Conservation (phyloP, 2,329 filamentous ascomycete species). For the Boeremia lycopersici region DNA sequence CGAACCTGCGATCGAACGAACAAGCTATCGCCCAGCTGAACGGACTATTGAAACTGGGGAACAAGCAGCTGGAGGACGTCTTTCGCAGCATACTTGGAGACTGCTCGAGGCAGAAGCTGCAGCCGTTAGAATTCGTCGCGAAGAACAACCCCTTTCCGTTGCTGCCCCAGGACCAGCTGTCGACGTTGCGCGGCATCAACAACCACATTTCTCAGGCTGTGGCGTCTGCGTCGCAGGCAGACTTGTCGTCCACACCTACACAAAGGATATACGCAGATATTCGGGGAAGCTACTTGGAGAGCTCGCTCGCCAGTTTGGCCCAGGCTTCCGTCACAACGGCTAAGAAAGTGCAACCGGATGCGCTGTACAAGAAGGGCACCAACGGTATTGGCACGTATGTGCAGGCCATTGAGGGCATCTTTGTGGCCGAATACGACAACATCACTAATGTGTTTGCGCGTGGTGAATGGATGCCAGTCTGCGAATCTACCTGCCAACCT, state of each 20-base stretch:
- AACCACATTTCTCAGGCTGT: slow-evolving; percentile 71
- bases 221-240: slow-evolving; percentile 54
- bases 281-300: slow-evolving; percentile 82
- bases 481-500: slow-evolving; percentile 77
- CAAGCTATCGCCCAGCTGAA: slow-evolving; percentile 82
- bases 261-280: slow-evolving; percentile 84
- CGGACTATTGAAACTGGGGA: slow-evolving; percentile 77
- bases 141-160: slow-evolving; percentile 83
- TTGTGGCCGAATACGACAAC: slow-evolving; percentile 87
- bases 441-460: slow-evolving; percentile 84
- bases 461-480: slow-evolving; percentile 81
- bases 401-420: slow-evolving; percentile 83
- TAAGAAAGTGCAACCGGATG: slow-evolving; percentile 74
- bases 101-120: slow-evolving; percentile 74
- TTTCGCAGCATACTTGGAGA: slow-evolving; percentile 81
- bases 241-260: slow-evolving; percentile 67
- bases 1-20: slow-evolving; percentile 92
- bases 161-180: slow-evolving; percentile 75
- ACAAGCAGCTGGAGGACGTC: slow-evolving; percentile 80
- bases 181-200: slow-evolving; percentile 79
- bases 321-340: slow-evolving; percentile 81
- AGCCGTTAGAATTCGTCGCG: slow-evolving; percentile 90
- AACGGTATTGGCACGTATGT: slow-evolving; percentile 93
- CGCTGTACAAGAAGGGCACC: slow-evolving; percentile 83
- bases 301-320: slow-evolving; percentile 82